A percentile compares a stretch with the other conserved stretches of the same genome.
These are phyloP conservation scores for Stellera chamaejasme DNA, from an alignment of 345 rosid species.

Conservation along the genomic window DNA sequence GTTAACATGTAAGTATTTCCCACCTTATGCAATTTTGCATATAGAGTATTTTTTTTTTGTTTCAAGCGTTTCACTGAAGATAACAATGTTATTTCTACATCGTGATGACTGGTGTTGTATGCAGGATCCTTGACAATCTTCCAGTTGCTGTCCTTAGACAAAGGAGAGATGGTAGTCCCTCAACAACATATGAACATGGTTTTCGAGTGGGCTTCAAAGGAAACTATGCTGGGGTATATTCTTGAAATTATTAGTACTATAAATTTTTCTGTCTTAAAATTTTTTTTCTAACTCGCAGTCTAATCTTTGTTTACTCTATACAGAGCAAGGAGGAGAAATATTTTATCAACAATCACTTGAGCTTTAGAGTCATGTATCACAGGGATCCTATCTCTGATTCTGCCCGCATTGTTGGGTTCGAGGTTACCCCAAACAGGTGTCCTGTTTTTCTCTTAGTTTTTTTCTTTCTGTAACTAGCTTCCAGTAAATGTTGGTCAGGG, in stretches of 20 bases:
- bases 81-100: not conserved
- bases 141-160: constrained; percentile 95
- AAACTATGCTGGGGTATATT: constrained; percentile 76
- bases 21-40: constrained; percentile 1
- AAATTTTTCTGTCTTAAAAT: not conserved
- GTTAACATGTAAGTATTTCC: constrained; percentile 71
- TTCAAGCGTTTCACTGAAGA: not conserved
- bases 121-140: constrained; percentile 96
- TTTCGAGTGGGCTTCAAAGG: constrained; percentile 97
- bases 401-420: constrained; percentile 96
- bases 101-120: constrained; percentile 17
- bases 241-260: constrained; percentile 12
- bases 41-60: constrained; percentile 1
- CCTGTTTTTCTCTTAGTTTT: constrained; percentile 6
- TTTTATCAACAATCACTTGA: constrained; percentile 89
- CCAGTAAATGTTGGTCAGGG: not conserved
- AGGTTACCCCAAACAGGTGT: constrained; percentile 89
- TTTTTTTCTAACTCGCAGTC: constrained; percentile 9
- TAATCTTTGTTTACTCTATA: constrained; percentile 14
- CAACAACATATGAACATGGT: constrained; percentile 90
- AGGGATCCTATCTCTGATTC: constrained; percentile 72
- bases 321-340: constrained; percentile 98
- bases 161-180: constrained; percentile 83
- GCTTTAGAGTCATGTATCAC: constrained; percentile 92
- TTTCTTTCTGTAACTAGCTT: constrained; percentile 1